phyloP scores from a whole-genome alignment of 305 asterid genomes.

The Fraxinus sp. region DNA sequence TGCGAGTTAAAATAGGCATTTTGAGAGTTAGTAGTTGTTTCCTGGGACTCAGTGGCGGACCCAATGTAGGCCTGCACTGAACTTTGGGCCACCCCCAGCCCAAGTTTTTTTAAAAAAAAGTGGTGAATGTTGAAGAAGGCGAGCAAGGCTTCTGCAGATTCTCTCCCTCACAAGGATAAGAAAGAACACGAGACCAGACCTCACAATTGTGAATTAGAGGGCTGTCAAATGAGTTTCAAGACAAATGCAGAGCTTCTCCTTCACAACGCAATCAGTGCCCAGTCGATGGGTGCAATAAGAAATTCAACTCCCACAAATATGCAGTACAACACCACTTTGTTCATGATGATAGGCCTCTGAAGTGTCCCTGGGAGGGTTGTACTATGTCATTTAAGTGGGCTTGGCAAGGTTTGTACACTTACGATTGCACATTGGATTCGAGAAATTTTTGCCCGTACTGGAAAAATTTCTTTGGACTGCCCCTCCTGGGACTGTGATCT shows the following conservation, averaged over 20 bases:
- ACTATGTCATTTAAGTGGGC: conserved; percentile 89
- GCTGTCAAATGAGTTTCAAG: conserved; percentile 67
- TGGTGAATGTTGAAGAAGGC: conserved; percentile 25
- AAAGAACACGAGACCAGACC: conserved; percentile 37
- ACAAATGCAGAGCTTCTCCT: conserved; percentile 60
- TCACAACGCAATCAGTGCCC: conserved; percentile 71
- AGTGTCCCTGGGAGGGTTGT: conserved; percentile 82
- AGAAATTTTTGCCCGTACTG: too few species aligned
- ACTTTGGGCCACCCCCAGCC: too few species aligned
- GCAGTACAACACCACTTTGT: conserved; percentile 54
- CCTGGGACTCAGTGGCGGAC: background rate
- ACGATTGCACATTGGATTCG: conserved; percentile 64
- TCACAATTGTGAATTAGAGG: conserved; percentile 58
- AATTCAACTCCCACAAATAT: conserved; percentile 72
- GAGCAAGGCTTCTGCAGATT: conserved; percentile 28
- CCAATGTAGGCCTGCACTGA: too few species aligned
- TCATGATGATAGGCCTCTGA: conserved; percentile 49
- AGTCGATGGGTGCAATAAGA: conserved; percentile 70
- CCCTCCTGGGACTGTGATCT: too few species aligned
- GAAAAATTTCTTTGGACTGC: too few species aligned
- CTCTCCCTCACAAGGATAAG: conserved; percentile 27
- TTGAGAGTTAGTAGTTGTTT: background rate
- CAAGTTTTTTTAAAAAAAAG: too few species aligned
- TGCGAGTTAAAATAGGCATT: background rate
- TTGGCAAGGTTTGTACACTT: conserved; percentile 86